phyloP scores from a whole-genome alignment of 345 rosid genomes.

The Populus nigra region DNA sequence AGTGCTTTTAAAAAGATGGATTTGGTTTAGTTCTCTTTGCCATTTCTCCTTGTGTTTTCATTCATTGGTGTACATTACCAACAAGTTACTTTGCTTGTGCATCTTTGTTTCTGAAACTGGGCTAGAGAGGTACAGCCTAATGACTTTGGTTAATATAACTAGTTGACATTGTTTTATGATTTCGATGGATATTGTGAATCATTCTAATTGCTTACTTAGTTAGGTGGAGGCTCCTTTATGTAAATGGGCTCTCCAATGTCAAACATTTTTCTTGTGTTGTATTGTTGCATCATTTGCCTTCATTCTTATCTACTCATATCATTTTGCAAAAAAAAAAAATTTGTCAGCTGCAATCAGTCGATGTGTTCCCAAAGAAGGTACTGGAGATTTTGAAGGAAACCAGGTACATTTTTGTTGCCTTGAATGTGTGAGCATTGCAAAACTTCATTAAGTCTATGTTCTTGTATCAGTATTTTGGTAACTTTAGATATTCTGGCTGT shows the following conservation, averaged over 20 bases:
- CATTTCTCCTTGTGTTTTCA: neutral
- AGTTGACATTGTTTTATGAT: no score
- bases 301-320: conserved; percentile 6
- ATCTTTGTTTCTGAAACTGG: no score
- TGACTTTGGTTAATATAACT: no score
- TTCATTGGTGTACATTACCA: no score
- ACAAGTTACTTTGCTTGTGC: no score
- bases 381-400: conserved; percentile 67
- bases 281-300: neutral
- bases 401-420: conserved; percentile 42
- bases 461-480: neutral
- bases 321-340: conserved; percentile 13
- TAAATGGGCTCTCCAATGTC: no score
- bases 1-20: neutral
- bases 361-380: conserved; percentile 61
- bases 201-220: no score
- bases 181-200: no score
- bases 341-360: conserved; percentile 62
- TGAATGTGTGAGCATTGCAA: neutral
- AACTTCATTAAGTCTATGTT: neutral
- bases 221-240: no score
- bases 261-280: no score
- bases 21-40: neutral
- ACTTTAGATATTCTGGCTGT: conserved; percentile 1
- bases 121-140: no score